phyloP scores from a whole-genome alignment of 129 eudicot species.

The Glebionis coronaria region DNA sequence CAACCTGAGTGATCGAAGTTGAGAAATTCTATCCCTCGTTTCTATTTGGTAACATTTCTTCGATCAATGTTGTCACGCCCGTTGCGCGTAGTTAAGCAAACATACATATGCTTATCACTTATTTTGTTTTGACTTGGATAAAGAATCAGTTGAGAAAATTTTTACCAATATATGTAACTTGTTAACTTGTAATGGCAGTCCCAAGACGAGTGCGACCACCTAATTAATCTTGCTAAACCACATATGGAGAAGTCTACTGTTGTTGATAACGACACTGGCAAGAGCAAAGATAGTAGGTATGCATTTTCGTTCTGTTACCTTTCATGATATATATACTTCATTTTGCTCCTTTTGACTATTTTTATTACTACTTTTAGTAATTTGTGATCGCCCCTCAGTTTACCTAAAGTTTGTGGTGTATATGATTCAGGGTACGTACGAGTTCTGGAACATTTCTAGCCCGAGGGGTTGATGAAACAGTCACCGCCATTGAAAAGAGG shows the following conservation, averaged over 20 bases:
- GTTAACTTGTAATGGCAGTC: conserved; percentile 43
- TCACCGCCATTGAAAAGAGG: conserved; percentile 67
- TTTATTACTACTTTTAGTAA: conserved; percentile 2
- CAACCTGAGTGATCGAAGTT: no score
- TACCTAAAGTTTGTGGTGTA: not conserved
- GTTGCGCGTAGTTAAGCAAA: not conserved
- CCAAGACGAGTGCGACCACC: conserved; percentile 77
- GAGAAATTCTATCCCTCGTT: no score
- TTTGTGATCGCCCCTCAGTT: not conserved
- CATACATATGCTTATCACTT: not conserved
- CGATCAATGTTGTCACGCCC: no score
- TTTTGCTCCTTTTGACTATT: conserved; percentile 1
- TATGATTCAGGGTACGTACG: conserved; percentile 74
- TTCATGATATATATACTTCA: conserved; percentile 2
- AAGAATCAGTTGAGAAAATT: not conserved
- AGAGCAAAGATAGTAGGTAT: conserved; percentile 85
- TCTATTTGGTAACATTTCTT: no score
- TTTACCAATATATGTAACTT: conserved; percentile 1
- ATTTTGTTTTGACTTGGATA: not conserved
- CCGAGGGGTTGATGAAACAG: conserved; percentile 70
- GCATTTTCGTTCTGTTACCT: conserved; percentile 20
- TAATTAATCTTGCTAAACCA: conserved; percentile 87
- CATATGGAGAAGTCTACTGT: conserved; percentile 88
- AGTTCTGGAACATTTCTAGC: conserved; percentile 91
- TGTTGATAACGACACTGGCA: conserved; percentile 80